A percentile compares a stretch with the other conserved stretches of the same genome.
Conservation (phyloP, 441 rosid genomes). For the Daphne laureola region DNA sequence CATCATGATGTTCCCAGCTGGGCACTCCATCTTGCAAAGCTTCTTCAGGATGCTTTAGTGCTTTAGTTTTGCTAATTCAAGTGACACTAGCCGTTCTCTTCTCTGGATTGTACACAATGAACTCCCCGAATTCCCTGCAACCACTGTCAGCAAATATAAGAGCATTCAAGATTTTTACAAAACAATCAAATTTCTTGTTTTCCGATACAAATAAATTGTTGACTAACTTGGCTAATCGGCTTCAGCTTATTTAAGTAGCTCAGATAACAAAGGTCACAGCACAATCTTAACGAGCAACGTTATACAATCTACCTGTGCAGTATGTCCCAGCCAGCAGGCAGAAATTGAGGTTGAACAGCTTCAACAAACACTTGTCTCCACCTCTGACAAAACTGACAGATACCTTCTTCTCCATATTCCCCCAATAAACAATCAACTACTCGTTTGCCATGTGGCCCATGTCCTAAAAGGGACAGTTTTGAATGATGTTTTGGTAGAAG, state of each 20-base stretch:
- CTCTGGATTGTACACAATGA: slow-evolving; percentile 73
- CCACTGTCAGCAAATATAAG: slow-evolving; percentile 57
- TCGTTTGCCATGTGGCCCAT: slow-evolving; percentile 93
- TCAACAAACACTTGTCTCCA: slow-evolving; percentile 94
- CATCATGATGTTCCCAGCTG: no score
- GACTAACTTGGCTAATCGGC: background rate
- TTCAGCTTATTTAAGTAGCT: background rate
- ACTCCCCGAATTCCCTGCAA: slow-evolving; percentile 86
- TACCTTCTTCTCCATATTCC: slow-evolving; percentile 67
- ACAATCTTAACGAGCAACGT: background rate
- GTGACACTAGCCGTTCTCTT: slow-evolving; percentile 24
- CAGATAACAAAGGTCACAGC: no score
- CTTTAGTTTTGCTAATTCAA: background rate
- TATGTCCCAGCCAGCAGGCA: slow-evolving; percentile 89
- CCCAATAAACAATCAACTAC: slow-evolving; percentile 61
- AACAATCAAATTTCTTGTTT: no score
- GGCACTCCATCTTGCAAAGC: no score
- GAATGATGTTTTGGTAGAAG: slow-evolving; percentile 33
- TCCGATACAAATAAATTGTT: no score
- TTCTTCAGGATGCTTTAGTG: no score
- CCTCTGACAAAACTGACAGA: slow-evolving; percentile 67
- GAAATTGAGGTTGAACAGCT: slow-evolving; percentile 67
- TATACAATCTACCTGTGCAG: slow-evolving; percentile 48
- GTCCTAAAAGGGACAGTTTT: slow-evolving; percentile 77
- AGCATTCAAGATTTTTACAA: slow-evolving; percentile 40